A percentile compares a stretch with the other conserved stretches of the same genome.
Evolutionary conservation across 257 asterid genomes (phyloP).

Genomic region (Gentiana macrophylla): DNA sequence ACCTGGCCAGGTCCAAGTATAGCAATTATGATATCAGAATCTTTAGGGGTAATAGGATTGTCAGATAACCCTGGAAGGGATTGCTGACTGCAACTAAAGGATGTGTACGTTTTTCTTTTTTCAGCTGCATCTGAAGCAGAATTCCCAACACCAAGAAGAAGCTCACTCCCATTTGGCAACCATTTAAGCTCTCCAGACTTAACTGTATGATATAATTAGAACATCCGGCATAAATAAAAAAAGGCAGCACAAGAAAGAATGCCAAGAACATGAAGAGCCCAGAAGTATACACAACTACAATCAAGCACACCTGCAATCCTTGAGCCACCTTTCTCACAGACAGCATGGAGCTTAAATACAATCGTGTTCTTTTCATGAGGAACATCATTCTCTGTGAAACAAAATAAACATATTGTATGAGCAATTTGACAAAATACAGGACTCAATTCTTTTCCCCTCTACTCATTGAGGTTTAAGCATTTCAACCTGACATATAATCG

Average conservation of each 20-base stretch:
- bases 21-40: slow-evolving; percentile 51
- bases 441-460: not conserved
- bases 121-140: slow-evolving; percentile 27
- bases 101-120: slow-evolving; percentile 59
- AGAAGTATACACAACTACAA: not conserved
- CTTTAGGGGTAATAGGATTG: slow-evolving; percentile 45
- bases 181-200: slow-evolving; percentile 60
- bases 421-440: slow-evolving; percentile 13
- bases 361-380: slow-evolving; percentile 79
- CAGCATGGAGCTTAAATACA: slow-evolving; percentile 69
- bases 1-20: slow-evolving; percentile 96
- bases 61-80: slow-evolving; percentile 43
- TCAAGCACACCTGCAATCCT: slow-evolving; percentile 45
- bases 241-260: slow-evolving; percentile 4
- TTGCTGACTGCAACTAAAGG: slow-evolving; percentile 69
- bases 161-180: slow-evolving; percentile 83
- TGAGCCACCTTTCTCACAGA: slow-evolving; percentile 40
- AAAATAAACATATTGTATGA: slow-evolving; percentile 15
- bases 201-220: slow-evolving; percentile 30
- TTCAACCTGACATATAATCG: slow-evolving; percentile 63
- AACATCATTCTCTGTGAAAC: slow-evolving; percentile 58
- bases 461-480: not conserved
- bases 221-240: not conserved
- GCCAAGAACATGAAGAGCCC: not conserved
- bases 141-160: slow-evolving; percentile 29